Conservation (phyloP, 2,329 filamentous ascomycete species). For the Botrytis porri region DNA sequence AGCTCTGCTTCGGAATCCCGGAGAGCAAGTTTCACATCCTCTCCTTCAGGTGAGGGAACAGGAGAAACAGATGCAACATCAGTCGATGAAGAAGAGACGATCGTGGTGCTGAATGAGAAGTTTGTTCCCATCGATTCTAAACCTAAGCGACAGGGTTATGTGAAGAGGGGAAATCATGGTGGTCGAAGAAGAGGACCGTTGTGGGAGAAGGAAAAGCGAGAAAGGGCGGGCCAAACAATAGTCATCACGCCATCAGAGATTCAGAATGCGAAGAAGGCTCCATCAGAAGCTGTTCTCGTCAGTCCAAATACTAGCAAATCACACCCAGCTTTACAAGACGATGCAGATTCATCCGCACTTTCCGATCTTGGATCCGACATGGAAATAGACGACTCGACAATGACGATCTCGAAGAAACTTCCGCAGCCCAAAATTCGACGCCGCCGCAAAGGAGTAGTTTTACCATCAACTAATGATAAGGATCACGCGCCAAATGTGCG, state of each 20-base stretch:
- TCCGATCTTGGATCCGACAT: constrained; percentile 21
- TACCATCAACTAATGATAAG: constrained; percentile 26
- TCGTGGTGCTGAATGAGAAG: constrained; percentile 27
- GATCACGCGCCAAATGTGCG: constrained; percentile 43
- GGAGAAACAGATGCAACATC: constrained; percentile 37
- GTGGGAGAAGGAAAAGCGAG: constrained; percentile 18
- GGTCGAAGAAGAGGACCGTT: constrained; percentile 17
- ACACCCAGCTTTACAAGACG: constrained; percentile 18
- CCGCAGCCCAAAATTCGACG: constrained; percentile 20
- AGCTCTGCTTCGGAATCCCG: constrained; percentile 21
- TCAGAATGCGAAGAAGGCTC: background rate
- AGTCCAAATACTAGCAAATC: background rate
- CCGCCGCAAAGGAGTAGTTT: constrained; percentile 24
- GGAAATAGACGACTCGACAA: constrained; percentile 23
- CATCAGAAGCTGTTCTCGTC: background rate
- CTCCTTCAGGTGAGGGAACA: constrained; percentile 25
- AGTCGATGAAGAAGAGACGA: constrained; percentile 38
- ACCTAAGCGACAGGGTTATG: constrained; percentile 9
- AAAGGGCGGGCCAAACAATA: background rate
- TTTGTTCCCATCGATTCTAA: constrained; percentile 1
- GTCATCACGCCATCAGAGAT: background rate
- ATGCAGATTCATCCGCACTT: constrained; percentile 16
- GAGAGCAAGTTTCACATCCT: constrained; percentile 18
- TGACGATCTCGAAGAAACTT: constrained; percentile 19
- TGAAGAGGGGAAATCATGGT: constrained; percentile 14